Base-by-base conservation (phyloP, 192 early-diverging fungal species). In the Geranomyces michiganensis region DNA sequence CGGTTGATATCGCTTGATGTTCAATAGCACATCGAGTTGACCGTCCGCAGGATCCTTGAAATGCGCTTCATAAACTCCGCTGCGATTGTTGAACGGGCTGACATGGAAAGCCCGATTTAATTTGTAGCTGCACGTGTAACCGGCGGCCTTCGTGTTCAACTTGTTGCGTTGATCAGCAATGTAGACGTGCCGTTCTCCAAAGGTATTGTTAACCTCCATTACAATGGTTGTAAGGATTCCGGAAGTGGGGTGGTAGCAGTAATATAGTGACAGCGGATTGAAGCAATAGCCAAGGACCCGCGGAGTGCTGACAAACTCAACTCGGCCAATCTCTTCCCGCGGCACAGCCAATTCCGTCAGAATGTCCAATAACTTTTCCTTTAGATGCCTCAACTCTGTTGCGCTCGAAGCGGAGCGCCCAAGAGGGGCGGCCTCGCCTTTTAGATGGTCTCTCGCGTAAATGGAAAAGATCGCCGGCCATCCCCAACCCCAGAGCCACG, bases 161-260 rank as follows among this genome's bases (percentile, higher is more conserved):
- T 19, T 17, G 55, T 67, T 81, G 24, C 24, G 26, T 21, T 76
- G 56, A 65, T 78, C 66, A 27, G 73, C 73, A 13, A 85, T 53
- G 44, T 88, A 88, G 27, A 88, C 51, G 66, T 88, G 83, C 15
- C 80, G 77, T 62, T 88, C 86, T 19, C 78, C 75, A 67, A 88
- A 88, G 1, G 86, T 88, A 68, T 87, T 88, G 69, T 85, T 82
- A 15, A 88, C 85, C 70, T 88, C 86, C 19, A 88, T 67, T 3
- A 88, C 51, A 14, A 80, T 59, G 13, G 71, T 78, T 15, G 46
- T 9, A 3, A 84, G 46, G 0, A 27, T 41, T 13, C 26, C 36
- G 1, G 49, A 31, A 36, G 21, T 21, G 9, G 21, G 58, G 14
- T 65, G 53, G 75, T 79, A 86, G 44, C 80, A 82, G 76, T 77